Evolutionary conservation across 106 monocot species (phyloP).

Genomic region (Gastrodia elata): DNA sequence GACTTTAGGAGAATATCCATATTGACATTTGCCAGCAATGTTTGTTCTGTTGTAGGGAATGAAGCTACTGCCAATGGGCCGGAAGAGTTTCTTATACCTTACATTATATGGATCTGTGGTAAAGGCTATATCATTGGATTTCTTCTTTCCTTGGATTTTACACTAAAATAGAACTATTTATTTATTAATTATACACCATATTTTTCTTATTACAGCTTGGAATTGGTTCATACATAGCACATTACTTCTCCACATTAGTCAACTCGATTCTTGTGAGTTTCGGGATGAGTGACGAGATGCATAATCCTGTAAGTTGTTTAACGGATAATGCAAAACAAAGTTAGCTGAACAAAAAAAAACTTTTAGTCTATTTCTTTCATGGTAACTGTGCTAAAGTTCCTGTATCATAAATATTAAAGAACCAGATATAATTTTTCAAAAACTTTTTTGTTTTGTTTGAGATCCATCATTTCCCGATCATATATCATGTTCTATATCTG

Average conservation of each 20-base stretch:
- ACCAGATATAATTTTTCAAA: background rate
- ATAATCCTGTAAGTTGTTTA: constrained; percentile 69
- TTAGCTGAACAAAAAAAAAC: background rate
- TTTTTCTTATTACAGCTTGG: constrained; percentile 57
- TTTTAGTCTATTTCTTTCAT: constrained; percentile 3
- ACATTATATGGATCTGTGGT: constrained; percentile 93
- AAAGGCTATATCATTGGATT: constrained; percentile 9
- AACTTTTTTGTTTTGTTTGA: background rate
- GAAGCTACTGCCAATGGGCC: constrained; percentile 93
- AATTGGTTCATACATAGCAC: constrained; percentile 70
- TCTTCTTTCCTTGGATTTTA: background rate
- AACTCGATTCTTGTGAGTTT: constrained; percentile 70
- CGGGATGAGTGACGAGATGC: constrained; percentile 83
- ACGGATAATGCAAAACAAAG: background rate
- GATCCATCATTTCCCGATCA: background rate
- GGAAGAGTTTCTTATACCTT: constrained; percentile 78
- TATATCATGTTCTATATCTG: background rate
- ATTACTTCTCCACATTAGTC: constrained; percentile 80
- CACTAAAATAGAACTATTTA: background rate
- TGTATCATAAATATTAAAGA: background rate
- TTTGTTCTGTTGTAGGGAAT: constrained; percentile 49
- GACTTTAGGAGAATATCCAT: background rate
- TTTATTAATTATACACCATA: background rate
- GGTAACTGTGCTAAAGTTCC: background rate
- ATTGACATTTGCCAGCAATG: background rate